These are phyloP conservation scores for Emergomyces orientalis DNA, from an alignment of 2,329 filamentous ascomycete genomes.

Conservation along the genomic window DNA sequence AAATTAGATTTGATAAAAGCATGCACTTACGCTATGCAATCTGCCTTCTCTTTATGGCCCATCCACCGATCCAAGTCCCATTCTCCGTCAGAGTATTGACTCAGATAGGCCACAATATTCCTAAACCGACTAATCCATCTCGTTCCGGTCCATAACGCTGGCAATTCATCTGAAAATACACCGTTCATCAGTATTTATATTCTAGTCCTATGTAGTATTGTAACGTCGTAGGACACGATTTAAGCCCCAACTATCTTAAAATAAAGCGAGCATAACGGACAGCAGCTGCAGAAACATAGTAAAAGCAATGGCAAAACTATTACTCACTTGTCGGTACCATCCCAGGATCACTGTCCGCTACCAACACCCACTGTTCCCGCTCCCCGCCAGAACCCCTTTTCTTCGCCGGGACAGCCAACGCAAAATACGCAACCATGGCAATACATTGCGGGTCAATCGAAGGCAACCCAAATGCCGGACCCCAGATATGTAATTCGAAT, in stretches of 20 bases:
- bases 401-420: conserved; percentile 45
- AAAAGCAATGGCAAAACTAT: no score
- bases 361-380: conserved; percentile 54
- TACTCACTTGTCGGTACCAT: conserved; percentile 60
- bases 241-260: no score
- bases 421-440: conserved; percentile 69
- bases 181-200: neutral
- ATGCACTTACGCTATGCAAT: conserved; percentile 40
- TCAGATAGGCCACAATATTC: conserved; percentile 46
- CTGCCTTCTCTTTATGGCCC: conserved; percentile 36
- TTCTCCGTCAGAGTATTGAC: conserved; percentile 37
- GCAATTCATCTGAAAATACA: conserved; percentile 42
- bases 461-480: conserved; percentile 75
- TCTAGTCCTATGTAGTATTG: no score
- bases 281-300: neutral
- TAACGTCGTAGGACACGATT: no score
- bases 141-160: conserved; percentile 47
- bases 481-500: conserved; percentile 79
- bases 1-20: neutral
- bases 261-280: no score
- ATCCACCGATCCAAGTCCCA: conserved; percentile 42
- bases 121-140: conserved; percentile 46
- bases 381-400: neutral
- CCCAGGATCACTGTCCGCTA: conserved; percentile 64
- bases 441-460: conserved; percentile 90